Evolutionary conservation across 169 alveolate species (phyloP), one percentile per base, ranked within the genome.

Genomic region (Eimeria acervulina): DNA sequence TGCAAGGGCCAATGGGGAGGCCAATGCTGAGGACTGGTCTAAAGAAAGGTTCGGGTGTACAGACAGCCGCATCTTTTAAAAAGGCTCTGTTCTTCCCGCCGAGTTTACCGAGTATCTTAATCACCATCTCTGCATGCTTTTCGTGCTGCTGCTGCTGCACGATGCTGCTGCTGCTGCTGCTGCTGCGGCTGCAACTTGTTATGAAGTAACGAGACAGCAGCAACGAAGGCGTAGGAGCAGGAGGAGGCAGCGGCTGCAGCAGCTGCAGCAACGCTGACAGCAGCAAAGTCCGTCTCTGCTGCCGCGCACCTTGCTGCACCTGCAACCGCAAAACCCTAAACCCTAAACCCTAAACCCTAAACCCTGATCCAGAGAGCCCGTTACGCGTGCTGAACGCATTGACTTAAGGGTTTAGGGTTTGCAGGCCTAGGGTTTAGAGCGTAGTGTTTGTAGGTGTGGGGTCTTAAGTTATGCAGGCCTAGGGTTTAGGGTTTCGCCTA

Each of bases 81-180:
- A 97, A 97, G 72, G 97, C 95, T 68, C 98, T 70, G 90, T 97
- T 97, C 66, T 97, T 97, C n/a, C 98, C 98, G 19, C 98, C 98
- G 36, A 97, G 42, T 51, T 97, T 97, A 12, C 98, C 98, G 21
- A 97, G 70, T 31, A 97, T 93, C 38, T 97, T 87, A 26, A 96
- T 96, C 38, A 95, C 97, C 87, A 92, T 92, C 36, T 74, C 74
- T 36, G 95, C 95, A 36, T 92, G 95, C 84, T 78, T 92, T 47
- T 92, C 95, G 91, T 92, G 95, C 84, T 92, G 95, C 72, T 92
- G 95, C 84, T 92, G 95, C 91, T 63, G 95, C 44, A 74, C 70
- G 15, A 76, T 59, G 83, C 80, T 85, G 93, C 93, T 85, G 93
- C 80, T 85, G 81, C 81, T 85, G 93, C 81, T 55, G 80, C 93